Evolutionary conservation across 192 early-diverging fungal genomes (phyloP), one percentile per base, ranked within the genome.

Genomic region (Coemansia asiatica): DNA sequence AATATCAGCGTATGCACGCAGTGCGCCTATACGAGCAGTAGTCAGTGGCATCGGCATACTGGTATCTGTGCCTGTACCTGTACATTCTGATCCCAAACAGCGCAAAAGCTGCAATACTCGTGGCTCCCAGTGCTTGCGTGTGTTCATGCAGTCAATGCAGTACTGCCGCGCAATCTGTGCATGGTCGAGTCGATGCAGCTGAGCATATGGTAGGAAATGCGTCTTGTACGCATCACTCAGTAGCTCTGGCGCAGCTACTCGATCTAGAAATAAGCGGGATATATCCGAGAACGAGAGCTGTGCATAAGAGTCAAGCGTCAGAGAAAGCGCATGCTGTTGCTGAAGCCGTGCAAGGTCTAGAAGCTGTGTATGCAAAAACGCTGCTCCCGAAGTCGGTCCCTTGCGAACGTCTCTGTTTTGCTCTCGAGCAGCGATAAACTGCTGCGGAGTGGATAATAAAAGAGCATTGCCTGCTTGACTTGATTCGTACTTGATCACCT

Each of bases 251-350:
- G 88, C 76, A 0, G 79, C 69, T 6, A 85, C 86, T 8, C 87
- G 77, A 58, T 91, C 88, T 25, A 91, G 73, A 25, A 91, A 61
- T 49, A 84, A 79, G 22, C 84, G 67, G 23, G 88, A 84, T 28
- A 79, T 71, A 12, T 35, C 51, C 22, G 68, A 69, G 33, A 83
- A 86, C 6, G 72, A 71, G 25, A 82, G 51, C 62, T 78, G 64
- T 15, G 73, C 78, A 61, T 90, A 89, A 25, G 85, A 82, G 18
- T 77, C 71, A 25, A 90, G 72, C 1, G 71, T 51, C 12, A 87
- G 61, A 6, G 44, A 51, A 57, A 85, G 64, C 9, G 61, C 56
- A 63, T 89, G 88, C 50, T 60, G 26, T 10, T 78, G 74, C 67
- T 85, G 86, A 9, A 90, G 64, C 51, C 80, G 63, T 0, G 70